These are phyloP conservation scores for Paraphaeosphaeria sporulosa DNA, from an alignment of 2,329 filamentous ascomycete species.

Conservation along the genomic window DNA sequence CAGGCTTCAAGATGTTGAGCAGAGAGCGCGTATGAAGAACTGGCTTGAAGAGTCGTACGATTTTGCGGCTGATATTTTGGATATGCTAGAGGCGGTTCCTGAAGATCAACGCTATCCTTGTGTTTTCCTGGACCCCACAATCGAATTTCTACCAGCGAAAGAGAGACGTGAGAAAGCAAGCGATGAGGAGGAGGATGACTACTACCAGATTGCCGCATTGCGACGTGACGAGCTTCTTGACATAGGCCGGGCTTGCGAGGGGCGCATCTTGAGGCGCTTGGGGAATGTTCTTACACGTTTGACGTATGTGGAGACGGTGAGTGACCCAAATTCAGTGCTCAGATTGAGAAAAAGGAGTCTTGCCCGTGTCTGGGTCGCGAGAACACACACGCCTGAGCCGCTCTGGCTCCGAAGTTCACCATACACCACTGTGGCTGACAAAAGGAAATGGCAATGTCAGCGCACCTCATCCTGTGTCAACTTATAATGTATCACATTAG, in stretches of 20 bases:
- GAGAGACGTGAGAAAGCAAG: slow-evolving; percentile 19
- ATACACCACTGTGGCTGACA: too few relatives aligned
- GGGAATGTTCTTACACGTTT: slow-evolving; percentile 58
- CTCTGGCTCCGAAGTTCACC: too few relatives aligned
- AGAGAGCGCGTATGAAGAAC: slow-evolving; percentile 52
- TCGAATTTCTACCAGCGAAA: slow-evolving; percentile 27
- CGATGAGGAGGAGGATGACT: slow-evolving; percentile 28
- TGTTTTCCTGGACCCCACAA: slow-evolving; percentile 60
- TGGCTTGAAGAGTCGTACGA: slow-evolving; percentile 64
- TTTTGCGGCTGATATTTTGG: slow-evolving; percentile 54
- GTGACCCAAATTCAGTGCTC: background rate
- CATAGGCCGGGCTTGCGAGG: slow-evolving; percentile 61
- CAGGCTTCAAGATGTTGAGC: slow-evolving; percentile 37
- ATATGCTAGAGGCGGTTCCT: slow-evolving; percentile 49
- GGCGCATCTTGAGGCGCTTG: slow-evolving; percentile 57
- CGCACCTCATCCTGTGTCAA: too few relatives aligned
- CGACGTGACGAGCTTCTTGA: slow-evolving; percentile 59
- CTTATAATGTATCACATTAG: too few relatives aligned
- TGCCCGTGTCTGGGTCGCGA: too few relatives aligned
- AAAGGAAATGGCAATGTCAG: too few relatives aligned
- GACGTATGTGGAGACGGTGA: slow-evolving; percentile 51
- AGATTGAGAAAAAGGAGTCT: too few relatives aligned
- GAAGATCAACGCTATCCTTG: slow-evolving; percentile 55
- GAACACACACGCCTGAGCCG: too few relatives aligned
- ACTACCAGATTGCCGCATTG: slow-evolving; percentile 45